A percentile compares a stretch with the other conserved stretches of the same genome.
Evolutionary conservation across 352 stramenopile species (phyloP).

Genomic region (Phytophthora pluvialis): DNA sequence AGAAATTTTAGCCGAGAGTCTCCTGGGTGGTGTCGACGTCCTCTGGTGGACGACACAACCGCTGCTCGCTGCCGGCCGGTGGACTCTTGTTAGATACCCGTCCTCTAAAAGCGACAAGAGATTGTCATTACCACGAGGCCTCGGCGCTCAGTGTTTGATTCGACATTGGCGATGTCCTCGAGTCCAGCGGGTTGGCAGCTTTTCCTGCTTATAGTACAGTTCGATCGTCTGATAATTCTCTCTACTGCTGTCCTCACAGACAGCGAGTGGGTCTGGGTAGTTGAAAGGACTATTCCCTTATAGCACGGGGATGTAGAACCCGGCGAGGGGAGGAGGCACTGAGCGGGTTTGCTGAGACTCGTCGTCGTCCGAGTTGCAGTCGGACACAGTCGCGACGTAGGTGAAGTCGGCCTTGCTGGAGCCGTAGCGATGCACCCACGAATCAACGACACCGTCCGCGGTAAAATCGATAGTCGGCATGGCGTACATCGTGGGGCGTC

Average conservation of each 20-base stretch:
- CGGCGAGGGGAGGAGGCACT: slow-evolving; percentile 5
- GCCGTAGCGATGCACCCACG: slow-evolving; percentile 37
- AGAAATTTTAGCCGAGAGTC: slow-evolving; percentile 5
- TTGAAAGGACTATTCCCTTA: slow-evolving; percentile 5
- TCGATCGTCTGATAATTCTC: slow-evolving; percentile 3
- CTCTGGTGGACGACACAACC: not conserved
- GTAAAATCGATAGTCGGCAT: slow-evolving; percentile 36
- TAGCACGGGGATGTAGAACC: slow-evolving; percentile 42
- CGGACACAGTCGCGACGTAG: slow-evolving; percentile 34
- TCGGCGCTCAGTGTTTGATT: not conserved
- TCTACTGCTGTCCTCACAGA: slow-evolving; percentile 5
- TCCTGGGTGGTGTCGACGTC: not conserved
- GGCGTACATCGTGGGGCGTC: slow-evolving; percentile 38
- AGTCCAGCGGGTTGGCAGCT: not conserved
- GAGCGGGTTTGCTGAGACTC: slow-evolving; percentile 1
- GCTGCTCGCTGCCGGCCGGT: slow-evolving; percentile 11
- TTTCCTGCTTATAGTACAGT: slow-evolving; percentile 18
- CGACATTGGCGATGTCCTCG: not conserved
- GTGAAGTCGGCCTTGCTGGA: slow-evolving; percentile 32
- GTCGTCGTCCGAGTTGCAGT: slow-evolving; percentile 12
- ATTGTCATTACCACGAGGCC: slow-evolving; percentile 2
- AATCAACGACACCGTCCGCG: slow-evolving; percentile 19
- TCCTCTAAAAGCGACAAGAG: not conserved
- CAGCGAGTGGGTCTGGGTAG: slow-evolving; percentile 1
- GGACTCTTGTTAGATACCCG: slow-evolving; percentile 1